Evolutionary conservation across 2,329 filamentous ascomycete genomes (phyloP), one percentile per base, ranked within the genome.

Genomic region (Chaetoscypha palmicola): DNA sequence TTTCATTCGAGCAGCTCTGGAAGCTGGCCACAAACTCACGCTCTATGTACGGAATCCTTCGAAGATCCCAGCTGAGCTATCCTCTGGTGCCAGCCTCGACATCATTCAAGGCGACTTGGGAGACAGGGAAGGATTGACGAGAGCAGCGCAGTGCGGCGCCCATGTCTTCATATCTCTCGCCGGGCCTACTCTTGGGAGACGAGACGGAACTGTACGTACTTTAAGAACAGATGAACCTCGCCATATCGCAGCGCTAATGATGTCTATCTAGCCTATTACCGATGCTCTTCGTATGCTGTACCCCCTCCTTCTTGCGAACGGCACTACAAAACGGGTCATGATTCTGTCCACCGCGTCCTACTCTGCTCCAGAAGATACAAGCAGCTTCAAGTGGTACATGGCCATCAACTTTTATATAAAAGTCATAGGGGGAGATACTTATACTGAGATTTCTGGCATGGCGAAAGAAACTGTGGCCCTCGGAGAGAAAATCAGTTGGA

Each of bases 271-370:
- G 51, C 50, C 51, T 9, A 53, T 54, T 12, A 55, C 52, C 9
- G 34, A 53, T n/a, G 53, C 51, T 14, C 43, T 58, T n/a, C 35
- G 44, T 20, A 47, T 21, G 14, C 49, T 57, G 28, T 54, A 56
- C 37, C 50, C 53, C 10, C 40, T 52, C 24, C 49, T 58, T 23
- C 48, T 52, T 14, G 10, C 43, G 9, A 40, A 47, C 30, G 45
- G 46, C 7, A 48, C 48, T 14, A 45, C 42, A 1, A 49, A 45
- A 34, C 49, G 52, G 4, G 47, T 57, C 41, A 47, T 57, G n/a
- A 40, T 48, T 38, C 52, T 57, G 23, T 55, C 54, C 8, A 58
- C 54, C 8, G 44, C 54, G 12, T 57, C 54, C 10, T 56, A 56
- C 40, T 50, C 53, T 19, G 48, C 46, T 2, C 48, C 54, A 4